phyloP scores from a whole-genome alignment of 192 early-diverging fungal genomes.

The Cetraspora pellucida region DNA sequence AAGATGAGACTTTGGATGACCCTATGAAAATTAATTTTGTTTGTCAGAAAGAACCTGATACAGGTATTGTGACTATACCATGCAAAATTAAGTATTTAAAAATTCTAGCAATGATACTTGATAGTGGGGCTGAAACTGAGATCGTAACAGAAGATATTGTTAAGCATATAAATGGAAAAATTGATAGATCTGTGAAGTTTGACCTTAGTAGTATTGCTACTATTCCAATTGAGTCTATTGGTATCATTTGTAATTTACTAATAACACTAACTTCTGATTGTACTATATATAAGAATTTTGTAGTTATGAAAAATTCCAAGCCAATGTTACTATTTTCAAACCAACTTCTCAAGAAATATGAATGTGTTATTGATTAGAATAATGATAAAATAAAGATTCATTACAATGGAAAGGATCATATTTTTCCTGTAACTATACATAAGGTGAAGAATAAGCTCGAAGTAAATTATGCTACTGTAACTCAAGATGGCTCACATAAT shows the following conservation, averaged over 20 bases:
- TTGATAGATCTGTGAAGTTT: neutral
- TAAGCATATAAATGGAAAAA: neutral
- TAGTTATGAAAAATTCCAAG: too few species aligned
- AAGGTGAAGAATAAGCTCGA: too few species aligned
- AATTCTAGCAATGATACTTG: slow-evolving; percentile 1
- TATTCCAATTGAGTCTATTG: neutral
- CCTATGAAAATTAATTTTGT: slow-evolving; percentile 16
- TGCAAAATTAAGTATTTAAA: slow-evolving; percentile 1
- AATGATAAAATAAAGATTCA: too few species aligned
- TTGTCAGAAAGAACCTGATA: neutral
- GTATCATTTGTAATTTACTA: neutral
- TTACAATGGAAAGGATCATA: too few species aligned
- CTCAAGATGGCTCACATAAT: too few species aligned
- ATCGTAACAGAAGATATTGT: slow-evolving; percentile 15
- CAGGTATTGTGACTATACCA: neutral
- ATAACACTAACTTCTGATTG: neutral
- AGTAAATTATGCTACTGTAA: too few species aligned
- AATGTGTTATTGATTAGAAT: too few species aligned
- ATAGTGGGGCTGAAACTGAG: neutral
- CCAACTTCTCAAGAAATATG: too few species aligned
- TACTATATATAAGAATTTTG: neutral
- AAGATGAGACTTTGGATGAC: slow-evolving; percentile 15
- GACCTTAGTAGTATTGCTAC: neutral
- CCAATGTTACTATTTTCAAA: too few species aligned
- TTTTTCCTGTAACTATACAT: too few species aligned